phyloP scores from a whole-genome alignment of 116 monocot species.

The Posidonia oceanica region DNA sequence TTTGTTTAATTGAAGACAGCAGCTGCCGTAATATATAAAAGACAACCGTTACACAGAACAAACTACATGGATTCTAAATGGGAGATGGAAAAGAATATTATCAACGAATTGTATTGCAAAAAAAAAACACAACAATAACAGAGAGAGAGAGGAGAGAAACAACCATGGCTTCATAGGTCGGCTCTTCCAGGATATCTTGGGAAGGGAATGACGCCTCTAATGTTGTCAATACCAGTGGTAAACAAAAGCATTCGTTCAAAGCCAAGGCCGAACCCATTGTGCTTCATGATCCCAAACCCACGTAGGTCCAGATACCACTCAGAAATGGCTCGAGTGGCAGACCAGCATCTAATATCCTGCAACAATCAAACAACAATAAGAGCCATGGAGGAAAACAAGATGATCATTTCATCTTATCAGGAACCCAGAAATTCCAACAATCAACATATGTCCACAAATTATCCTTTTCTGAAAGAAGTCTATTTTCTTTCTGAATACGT shows the following conservation, averaged over 20 bases:
- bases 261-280: constrained; percentile 37
- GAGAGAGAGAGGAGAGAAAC: not conserved
- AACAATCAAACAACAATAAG: constrained; percentile 1
- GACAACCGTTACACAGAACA: too few relatives aligned
- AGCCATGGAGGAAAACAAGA: not conserved
- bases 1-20: too few relatives aligned
- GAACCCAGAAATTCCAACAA: too few relatives aligned
- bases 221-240: constrained; percentile 42
- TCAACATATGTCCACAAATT: too few relatives aligned
- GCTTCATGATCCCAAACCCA: constrained; percentile 26
- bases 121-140: too few relatives aligned
- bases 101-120: not conserved
- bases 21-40: too few relatives aligned
- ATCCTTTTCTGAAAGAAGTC: too few relatives aligned
- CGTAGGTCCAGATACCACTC: constrained; percentile 44
- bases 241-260: constrained; percentile 43
- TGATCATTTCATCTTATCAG: too few relatives aligned
- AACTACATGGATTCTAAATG: too few relatives aligned
- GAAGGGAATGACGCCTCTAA: constrained; percentile 40
- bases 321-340: constrained; percentile 35
- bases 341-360: constrained; percentile 25
- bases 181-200: constrained; percentile 40
- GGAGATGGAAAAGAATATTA: not conserved
- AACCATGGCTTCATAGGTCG: constrained; percentile 17
- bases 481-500: too few relatives aligned